Base-by-base conservation (phyloP, 2,329 filamentous ascomycete species). In the Chrysosporium keratinophilum region DNA sequence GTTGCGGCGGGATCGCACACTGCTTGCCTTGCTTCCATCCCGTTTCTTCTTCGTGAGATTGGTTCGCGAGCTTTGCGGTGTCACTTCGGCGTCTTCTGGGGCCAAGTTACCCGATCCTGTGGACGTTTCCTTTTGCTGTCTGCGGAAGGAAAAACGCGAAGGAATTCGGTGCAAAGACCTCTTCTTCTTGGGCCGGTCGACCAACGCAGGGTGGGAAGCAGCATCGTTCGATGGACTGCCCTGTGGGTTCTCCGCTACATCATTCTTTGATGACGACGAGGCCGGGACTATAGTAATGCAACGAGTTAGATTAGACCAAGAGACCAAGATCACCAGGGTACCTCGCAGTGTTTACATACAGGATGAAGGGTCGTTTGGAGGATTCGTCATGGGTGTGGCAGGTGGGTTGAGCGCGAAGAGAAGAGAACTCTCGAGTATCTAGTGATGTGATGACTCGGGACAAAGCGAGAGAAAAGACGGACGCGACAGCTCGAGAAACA, bases 21-120 rank as follows among this genome's bases (percentile, higher is more conserved):
- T 82, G 71, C 82, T 87, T 61, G 80, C 81, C 57, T 80, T 77
- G 70, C 83, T 87, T 62, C 81, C 85, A 85, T 63, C 81, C 76
- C 51, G 50, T 63, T 79, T 77, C 60, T 78, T 75, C 58, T 77
- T 54, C 19, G 52, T 49, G 19, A 53, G 48, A 23, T 57, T 54
- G 40, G 43, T 53, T 43, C 47, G 45, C 23, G 56, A 57, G 15
- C 52, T 55, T 68, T 81, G 84, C 47, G 84, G 86, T 60, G 77
- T 76, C 65, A 80, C 84, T 62, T 81, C 81, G 23, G 65, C 63
- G 44, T 65, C 67, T 56, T 69, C 65, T 28, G 64, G 61, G 35
- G 60, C 56, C n/a, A 58, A 56, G 33, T 71, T 67, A 48, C 65
- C 65, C 10, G 64, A 60, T 46, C 61, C 64, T n/a, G 67, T 65